These are phyloP conservation scores for Aspergillus sp. DNA, from an alignment of 2,329 filamentous ascomycete species.

Conservation along the genomic window DNA sequence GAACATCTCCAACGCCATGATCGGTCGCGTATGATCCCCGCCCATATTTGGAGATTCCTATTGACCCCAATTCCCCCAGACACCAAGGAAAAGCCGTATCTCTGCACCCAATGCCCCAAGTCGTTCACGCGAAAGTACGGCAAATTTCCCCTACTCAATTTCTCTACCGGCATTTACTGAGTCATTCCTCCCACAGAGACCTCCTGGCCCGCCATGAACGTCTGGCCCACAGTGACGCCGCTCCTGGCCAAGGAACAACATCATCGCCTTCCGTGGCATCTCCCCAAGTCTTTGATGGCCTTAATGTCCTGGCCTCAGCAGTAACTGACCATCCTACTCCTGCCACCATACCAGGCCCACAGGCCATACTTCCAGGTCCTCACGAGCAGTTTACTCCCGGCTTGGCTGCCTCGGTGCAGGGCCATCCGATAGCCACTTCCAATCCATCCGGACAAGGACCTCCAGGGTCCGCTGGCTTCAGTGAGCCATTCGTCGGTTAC, in stretches of 20 bases:
- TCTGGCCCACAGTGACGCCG: conserved; percentile 26
- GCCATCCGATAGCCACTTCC: neutral
- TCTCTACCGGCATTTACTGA: neutral
- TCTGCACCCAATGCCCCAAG: conserved; percentile 34
- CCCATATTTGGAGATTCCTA: conserved; percentile 12
- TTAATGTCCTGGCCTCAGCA: conserved; percentile 33
- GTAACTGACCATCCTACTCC: conserved; percentile 26
- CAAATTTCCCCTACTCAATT: neutral
- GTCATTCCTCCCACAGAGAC: conserved; percentile 23
- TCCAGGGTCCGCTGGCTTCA: conserved; percentile 23
- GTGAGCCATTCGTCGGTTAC: conserved; percentile 28
- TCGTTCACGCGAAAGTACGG: conserved; percentile 39
- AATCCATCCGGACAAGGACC: conserved; percentile 12
- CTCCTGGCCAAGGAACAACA: conserved; percentile 14
- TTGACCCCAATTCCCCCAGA: conserved; percentile 22
- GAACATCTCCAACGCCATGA: conserved; percentile 41
- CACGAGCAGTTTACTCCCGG: conserved; percentile 15
- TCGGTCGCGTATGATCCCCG: conserved; percentile 32
- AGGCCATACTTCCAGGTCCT: conserved; percentile 12
- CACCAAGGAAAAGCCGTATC: conserved; percentile 39
- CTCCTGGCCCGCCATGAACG: conserved; percentile 36
- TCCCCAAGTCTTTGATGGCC: conserved; percentile 26
- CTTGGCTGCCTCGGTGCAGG: neutral
- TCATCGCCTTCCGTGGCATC: conserved; percentile 21
- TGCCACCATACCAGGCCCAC: neutral